Percentiles rank a stretch among this genome's conserved stretches.
These are phyloP conservation scores for Thalia dealbata DNA, from an alignment of 176 grass and related monocot species.

Conservation along the genomic window DNA sequence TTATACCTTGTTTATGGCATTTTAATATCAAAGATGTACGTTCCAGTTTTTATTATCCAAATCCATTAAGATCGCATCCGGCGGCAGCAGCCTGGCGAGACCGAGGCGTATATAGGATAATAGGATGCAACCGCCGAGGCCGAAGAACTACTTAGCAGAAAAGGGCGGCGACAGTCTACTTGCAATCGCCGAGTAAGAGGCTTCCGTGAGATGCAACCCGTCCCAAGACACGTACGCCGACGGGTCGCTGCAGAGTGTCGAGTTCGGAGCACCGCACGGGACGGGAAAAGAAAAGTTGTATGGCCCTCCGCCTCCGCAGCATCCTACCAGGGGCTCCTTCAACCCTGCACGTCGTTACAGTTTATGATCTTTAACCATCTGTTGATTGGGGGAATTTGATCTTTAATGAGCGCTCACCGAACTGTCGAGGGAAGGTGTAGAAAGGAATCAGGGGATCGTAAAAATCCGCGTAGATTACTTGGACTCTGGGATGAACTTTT, in stretches of 20 bases:
- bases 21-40: no score
- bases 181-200: not conserved
- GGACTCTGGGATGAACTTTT: not conserved
- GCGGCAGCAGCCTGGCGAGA: no score
- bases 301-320: not conserved
- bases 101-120: no score
- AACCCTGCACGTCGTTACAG: not conserved
- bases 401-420: not conserved
- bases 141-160: no score
- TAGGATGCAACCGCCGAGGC: no score
- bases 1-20: no score
- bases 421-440: not conserved
- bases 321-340: not conserved
- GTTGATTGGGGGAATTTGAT: not conserved
- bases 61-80: no score
- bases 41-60: no score
- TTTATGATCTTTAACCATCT: no score
- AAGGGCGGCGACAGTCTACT: not conserved
- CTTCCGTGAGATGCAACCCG: conserved; percentile 1
- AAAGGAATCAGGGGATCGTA: not conserved
- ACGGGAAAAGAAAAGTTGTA: not conserved
- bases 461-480: not conserved
- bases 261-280: not conserved
- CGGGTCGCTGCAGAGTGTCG: not conserved
- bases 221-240: not conserved